These are phyloP conservation scores for Rhodotorula paludigena DNA, from an alignment of 768 basidiomycete genomes.

Conservation along the genomic window DNA sequence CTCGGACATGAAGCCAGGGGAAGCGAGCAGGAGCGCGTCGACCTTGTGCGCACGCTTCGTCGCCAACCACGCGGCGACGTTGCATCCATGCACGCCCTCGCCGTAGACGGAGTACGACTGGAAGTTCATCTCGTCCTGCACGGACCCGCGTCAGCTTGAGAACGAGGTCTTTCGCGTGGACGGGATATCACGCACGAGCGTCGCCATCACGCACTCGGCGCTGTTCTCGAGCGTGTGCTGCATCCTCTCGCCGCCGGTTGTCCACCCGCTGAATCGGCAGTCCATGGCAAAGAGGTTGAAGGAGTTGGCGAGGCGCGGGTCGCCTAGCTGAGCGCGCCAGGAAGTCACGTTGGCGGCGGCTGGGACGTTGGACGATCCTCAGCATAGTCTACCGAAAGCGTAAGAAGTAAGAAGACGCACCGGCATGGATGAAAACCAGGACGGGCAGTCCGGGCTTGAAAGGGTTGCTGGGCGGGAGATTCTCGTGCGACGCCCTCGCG, in stretches of 20 bases:
- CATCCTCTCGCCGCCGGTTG: constrained; percentile 23
- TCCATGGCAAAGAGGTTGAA: constrained; percentile 31
- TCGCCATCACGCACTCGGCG: constrained; percentile 20
- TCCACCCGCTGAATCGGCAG: constrained; percentile 20
- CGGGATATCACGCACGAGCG: constrained; percentile 3
- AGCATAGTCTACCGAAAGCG: background rate
- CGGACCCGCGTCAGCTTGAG: too few relatives aligned
- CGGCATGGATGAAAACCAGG: constrained; percentile 28
- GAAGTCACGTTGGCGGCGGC: constrained; percentile 4
- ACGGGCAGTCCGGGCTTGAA: constrained; percentile 15
- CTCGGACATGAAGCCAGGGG: constrained; percentile 21
- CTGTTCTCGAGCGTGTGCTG: constrained; percentile 26
- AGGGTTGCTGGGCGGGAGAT: constrained; percentile 10
- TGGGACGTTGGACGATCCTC: background rate
- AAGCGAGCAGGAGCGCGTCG: constrained; percentile 8
- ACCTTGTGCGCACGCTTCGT: constrained; percentile 17
- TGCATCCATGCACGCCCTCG: constrained; percentile 21
- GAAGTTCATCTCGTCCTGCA: constrained; percentile 21
- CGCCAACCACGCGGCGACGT: constrained; percentile 11
- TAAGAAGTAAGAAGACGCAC: background rate
- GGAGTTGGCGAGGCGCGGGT: background rate
- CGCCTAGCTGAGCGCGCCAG: constrained; percentile 19
- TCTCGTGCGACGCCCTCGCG: constrained; percentile 16
- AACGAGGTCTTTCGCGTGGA: too few relatives aligned
- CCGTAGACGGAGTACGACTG: constrained; percentile 8